phyloP scores from a whole-genome alignment of 108 stramenopile species.

The Nitzschia sp. region DNA sequence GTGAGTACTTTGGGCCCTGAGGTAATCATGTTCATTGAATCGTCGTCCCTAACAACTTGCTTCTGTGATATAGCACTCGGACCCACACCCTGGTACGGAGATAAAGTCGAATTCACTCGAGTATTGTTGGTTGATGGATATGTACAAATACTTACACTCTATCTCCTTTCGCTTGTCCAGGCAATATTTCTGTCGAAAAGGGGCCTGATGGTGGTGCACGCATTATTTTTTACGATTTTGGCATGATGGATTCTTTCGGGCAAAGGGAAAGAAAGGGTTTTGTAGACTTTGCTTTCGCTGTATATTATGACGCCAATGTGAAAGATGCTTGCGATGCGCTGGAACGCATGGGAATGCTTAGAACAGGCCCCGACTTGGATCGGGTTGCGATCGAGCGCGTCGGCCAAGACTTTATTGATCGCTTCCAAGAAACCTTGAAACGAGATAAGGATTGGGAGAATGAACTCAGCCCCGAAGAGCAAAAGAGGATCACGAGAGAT shows the following conservation, averaged over 20 bases:
- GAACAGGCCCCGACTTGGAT: conserved; percentile 85
- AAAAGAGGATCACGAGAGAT: conserved; percentile 66
- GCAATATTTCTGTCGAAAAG: conserved; percentile 91
- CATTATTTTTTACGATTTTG: conserved; percentile 97
- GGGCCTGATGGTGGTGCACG: conserved; percentile 67
- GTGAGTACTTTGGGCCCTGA: too few relatives aligned
- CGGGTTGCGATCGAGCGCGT: conserved; percentile 95
- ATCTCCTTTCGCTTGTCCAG: conserved; percentile 11
- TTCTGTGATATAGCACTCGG: conserved; percentile 26
- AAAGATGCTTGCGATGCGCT: conserved; percentile 92
- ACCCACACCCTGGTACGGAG: conserved; percentile 58
- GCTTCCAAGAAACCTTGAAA: conserved; percentile 86
- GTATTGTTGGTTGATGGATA: too few relatives aligned
- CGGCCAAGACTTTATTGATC: conserved; percentile 93
- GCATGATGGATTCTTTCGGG: conserved; percentile 98
- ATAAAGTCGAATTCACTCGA: too few relatives aligned
- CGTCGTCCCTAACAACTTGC: too few relatives aligned
- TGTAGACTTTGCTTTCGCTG: conserved; percentile 89
- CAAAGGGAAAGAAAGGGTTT: conserved; percentile 73
- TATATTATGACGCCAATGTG: conserved; percentile 90
- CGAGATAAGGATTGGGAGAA: conserved; percentile 74
- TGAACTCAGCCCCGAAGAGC: conserved; percentile 73
- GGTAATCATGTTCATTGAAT: too few relatives aligned
- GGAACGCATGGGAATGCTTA: conserved; percentile 91
- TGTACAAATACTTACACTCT: background rate